These are phyloP conservation scores for Candida qinlingensis DNA, from an alignment of 805 yeast species.

Conservation along the genomic window DNA sequence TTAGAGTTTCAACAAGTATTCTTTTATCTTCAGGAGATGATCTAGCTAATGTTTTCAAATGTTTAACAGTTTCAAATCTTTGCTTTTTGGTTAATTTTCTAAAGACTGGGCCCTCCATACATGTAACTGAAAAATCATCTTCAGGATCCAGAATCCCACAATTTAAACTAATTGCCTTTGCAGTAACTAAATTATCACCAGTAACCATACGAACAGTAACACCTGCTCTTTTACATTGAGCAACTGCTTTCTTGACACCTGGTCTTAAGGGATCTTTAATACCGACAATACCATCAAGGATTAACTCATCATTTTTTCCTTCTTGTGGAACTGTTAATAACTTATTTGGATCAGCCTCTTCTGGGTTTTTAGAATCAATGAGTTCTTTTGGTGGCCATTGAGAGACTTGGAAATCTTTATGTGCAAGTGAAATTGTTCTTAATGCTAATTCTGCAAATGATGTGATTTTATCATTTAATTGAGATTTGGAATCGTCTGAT, in stretches of 20 bases:
- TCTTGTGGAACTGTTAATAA: constrained; percentile 30
- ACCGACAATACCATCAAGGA: constrained; percentile 76
- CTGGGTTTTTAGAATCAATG: constrained; percentile 26
- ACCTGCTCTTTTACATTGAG: constrained; percentile 83
- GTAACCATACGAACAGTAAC: constrained; percentile 97
- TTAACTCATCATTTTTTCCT: constrained; percentile 32
- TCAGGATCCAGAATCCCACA: constrained; percentile 66
- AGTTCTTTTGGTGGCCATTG: constrained; percentile 67
- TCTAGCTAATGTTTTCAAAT: constrained; percentile 80
- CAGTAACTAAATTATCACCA: constrained; percentile 91
- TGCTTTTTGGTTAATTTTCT: constrained; percentile 57
- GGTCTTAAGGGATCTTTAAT: constrained; percentile 91
- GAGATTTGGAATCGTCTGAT: constrained; percentile 24
- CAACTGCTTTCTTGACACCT: constrained; percentile 88
- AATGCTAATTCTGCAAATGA: constrained; percentile 72
- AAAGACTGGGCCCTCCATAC: constrained; percentile 92
- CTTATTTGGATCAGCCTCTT: constrained; percentile 39
- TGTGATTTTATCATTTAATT: constrained; percentile 39
- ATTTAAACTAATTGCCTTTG: constrained; percentile 80
- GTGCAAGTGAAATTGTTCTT: constrained; percentile 86
- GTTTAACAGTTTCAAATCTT: constrained; percentile 59
- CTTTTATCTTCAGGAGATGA: constrained; percentile 96
- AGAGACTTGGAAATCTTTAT: constrained; percentile 51
- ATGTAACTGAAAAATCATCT: constrained; percentile 49
- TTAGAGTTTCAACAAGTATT: constrained; percentile 74